Base-by-base conservation (phyloP, 106 monocot genomes). In the Iris macrosiphon region DNA sequence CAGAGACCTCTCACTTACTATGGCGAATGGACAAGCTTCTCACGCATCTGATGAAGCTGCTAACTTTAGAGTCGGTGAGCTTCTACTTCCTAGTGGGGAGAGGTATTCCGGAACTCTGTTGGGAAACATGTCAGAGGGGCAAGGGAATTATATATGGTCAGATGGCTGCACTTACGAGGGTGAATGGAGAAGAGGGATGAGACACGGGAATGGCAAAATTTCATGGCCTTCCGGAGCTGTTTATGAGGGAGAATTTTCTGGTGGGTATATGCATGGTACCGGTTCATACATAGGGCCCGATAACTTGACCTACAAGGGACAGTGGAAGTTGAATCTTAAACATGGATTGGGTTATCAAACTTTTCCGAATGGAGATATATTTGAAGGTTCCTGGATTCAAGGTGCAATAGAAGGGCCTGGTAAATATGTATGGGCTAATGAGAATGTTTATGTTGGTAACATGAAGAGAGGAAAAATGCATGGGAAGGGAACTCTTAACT, bases 361-460 rank as follows among this genome's bases (percentile, higher is more conserved):
- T 3, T 73, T 57, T 51, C 75, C 82, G 39, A 88, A 79, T 75
- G 82, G 88, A 42, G 88, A 88, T 55, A 15, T 66, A 8, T 88
- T 79, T 66, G 82, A 88, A 46, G 88, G 88, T 64, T 79, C 88
- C 19, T 88, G 88, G 88, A 88, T 88, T 18, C 82, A 79, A 31
- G 88, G 88, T 55, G 50, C 20, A 4, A 70, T 88, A 50, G 88
- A 83, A 59, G 88, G 88, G 21, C 79, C 66, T 24, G 88, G 88
- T 15, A 83, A 88, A 56, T 88, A 88, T 38, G 59, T 59, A 6
- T 88, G 88, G 88, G 55, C 67, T 23, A 88, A 79, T 66, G 72
- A 63, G 21, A 83, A 88, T 55, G 12, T 73, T 11, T 88, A 65
- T 38, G 29, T 73, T 42, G 88, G 88, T 18, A 72, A 76, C 46